Conservation (phyloP, 2,329 filamentous ascomycete genomes). For the Hypoxylon sp. region DNA sequence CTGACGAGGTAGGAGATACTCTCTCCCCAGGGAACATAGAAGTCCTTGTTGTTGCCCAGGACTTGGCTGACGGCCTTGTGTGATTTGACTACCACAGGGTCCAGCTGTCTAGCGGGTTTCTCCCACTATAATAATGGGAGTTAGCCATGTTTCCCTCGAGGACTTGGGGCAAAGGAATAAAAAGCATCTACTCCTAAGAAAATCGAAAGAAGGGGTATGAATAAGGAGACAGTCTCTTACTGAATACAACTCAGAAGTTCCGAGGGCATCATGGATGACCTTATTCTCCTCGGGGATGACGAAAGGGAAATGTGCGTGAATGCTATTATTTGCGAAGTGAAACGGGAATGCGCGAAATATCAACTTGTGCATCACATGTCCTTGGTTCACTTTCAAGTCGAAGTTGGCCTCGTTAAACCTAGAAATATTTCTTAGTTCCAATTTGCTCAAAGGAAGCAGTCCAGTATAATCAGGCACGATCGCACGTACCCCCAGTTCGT, state of each 20-base stretch:
- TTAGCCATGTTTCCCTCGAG: slow-evolving; percentile 1
- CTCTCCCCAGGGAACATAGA: slow-evolving; percentile 71
- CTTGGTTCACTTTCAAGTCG: slow-evolving; percentile 72
- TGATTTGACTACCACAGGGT: slow-evolving; percentile 66
- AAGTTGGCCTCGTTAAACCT: slow-evolving; percentile 65
- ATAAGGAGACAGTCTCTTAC: slow-evolving; percentile 16
- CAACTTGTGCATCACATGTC: slow-evolving; percentile 77
- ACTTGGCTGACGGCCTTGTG: slow-evolving; percentile 68
- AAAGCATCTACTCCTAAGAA: not conserved
- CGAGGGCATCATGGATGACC: slow-evolving; percentile 70
- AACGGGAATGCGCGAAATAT: slow-evolving; percentile 74
- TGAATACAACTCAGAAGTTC: slow-evolving; percentile 70
- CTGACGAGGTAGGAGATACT: slow-evolving; percentile 69
- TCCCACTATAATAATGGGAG: slow-evolving; percentile 59
- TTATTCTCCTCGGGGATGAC: slow-evolving; percentile 65
- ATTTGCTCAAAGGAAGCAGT: not conserved
- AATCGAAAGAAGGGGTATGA: not conserved
- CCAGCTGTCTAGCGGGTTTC: slow-evolving; percentile 61
- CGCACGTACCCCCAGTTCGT: slow-evolving; percentile 73
- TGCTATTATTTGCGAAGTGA: slow-evolving; percentile 72
- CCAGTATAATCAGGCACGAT: slow-evolving; percentile 52
- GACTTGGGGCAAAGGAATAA: not conserved
- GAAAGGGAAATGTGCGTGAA: slow-evolving; percentile 73
- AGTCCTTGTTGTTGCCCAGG: slow-evolving; percentile 67
- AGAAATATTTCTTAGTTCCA: slow-evolving; percentile 7